phyloP scores from a whole-genome alignment of 768 basidiomycete species.

The Baorangia bicolor region DNA sequence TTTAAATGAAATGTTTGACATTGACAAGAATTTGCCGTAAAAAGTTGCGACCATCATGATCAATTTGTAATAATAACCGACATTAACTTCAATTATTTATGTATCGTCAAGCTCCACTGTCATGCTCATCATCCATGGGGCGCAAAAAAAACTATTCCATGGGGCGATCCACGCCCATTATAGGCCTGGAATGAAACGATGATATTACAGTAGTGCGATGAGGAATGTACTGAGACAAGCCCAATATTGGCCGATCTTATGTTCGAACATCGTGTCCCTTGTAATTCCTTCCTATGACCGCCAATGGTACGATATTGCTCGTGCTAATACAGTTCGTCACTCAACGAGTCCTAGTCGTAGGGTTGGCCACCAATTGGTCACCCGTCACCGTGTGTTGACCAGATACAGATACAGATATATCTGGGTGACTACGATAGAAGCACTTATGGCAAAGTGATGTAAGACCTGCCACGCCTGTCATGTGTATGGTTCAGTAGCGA shows the following conservation, averaged over 20 bases:
- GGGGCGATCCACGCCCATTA: too few species aligned
- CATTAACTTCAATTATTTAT: not conserved
- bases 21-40: not conserved
- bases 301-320: not conserved
- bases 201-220: too few species aligned
- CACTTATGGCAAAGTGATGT: not conserved
- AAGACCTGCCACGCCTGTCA: not conserved
- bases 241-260: not conserved
- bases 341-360: not conserved
- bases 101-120: not conserved
- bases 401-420: too few species aligned
- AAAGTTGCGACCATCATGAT: not conserved
- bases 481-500: not conserved
- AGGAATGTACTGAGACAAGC: not conserved
- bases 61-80: not conserved
- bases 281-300: not conserved
- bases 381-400: not conserved
- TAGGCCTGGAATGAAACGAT: too few species aligned
- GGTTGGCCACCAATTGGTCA: not conserved
- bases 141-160: too few species aligned
- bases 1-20: not conserved
- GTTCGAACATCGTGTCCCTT: not conserved
- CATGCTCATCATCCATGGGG: too few species aligned
- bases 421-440: too few species aligned
- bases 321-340: not conserved